Base-by-base conservation (phyloP, 139 green algal genomes). In the Chlorella sorokiniana region DNA sequence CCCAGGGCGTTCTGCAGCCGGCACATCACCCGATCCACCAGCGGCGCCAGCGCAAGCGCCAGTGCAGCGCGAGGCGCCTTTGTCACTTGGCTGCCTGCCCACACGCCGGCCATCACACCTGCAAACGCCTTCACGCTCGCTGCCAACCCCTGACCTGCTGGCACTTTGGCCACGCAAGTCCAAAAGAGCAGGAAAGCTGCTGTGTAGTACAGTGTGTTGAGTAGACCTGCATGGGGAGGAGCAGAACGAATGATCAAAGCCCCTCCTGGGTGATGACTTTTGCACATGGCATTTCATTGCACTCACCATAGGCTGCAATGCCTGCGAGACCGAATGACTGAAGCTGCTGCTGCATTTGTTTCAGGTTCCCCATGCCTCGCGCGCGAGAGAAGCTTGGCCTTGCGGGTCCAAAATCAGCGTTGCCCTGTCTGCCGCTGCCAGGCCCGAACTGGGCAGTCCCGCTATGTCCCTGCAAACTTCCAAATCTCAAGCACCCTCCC, bases 131-230 rank as follows among this genome's bases (percentile, higher is more conserved):
- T 59, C 18, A 64, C 76, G 22, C 69, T 67, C 0, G 78, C 68
- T 0, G 78, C 56, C 18, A 81, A 6, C 11, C 84, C 84, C 54
- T 79, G 68, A 1, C 63, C 70, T 0, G 27, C 20, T 9, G 80
- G 81, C 65, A 85, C 78, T 45, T 83, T 83, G 33, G 63, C 71
- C 6, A 85, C 78, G 35, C 38, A 69, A 1, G 62, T 44, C 82
- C 84, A 85, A 3, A 78, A 51, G 31, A 88, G 75, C 8, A 81
- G 31, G 61, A 91, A 92, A 16, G 85, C 69, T 35, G 63, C 29
- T 1, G 67, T 82, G 75, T 94, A 94, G 71, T 94, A 94, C 7
- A 89, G 11, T 3, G 91, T 94, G 79, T 94, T 94, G 63, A 92
- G 83, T 3, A 93, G 31, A 51, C 90, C 54, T 79, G 73, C 72